Evolutionary conservation across 2,329 filamentous ascomycete genomes (phyloP).

Genomic region (Metarhizium album): DNA sequence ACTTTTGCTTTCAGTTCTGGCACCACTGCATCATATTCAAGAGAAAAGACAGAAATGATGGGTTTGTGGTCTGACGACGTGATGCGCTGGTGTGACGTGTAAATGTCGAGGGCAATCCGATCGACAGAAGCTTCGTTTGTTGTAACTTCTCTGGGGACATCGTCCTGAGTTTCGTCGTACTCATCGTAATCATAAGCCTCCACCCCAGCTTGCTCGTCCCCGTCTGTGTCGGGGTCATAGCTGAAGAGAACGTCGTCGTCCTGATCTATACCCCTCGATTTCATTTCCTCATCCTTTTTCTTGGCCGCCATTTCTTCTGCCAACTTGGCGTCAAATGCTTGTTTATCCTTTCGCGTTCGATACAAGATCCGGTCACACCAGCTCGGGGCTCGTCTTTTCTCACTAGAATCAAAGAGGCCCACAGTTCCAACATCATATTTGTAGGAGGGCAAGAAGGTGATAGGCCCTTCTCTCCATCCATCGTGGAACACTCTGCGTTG

Average conservation of each 20-base stretch:
- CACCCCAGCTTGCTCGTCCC: conserved; percentile 27
- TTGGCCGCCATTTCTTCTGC: conserved; percentile 56
- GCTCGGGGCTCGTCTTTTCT: conserved; percentile 84
- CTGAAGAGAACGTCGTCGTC: conserved; percentile 84
- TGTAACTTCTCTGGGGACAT: conserved; percentile 30
- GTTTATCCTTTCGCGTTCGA: conserved; percentile 61
- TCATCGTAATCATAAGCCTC: conserved; percentile 47
- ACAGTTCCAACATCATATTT: conserved; percentile 97
- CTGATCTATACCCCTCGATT: conserved; percentile 62
- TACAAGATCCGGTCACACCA: conserved; percentile 96
- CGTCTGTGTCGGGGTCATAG: conserved; percentile 74
- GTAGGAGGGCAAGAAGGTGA: conserved; percentile 87
- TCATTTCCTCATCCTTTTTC: conserved; percentile 77
- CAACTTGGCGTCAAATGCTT: conserved; percentile 51
- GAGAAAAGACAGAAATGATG: conserved; percentile 66
- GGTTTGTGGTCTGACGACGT: conserved; percentile 95
- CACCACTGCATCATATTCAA: conserved; percentile 80
- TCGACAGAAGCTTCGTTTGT: conserved; percentile 50
- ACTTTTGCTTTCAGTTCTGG: conserved; percentile 75
- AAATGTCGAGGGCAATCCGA: conserved; percentile 49
- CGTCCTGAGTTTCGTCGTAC: conserved; percentile 37
- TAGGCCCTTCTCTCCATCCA: conserved; percentile 82
- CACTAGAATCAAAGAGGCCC: conserved; percentile 85
- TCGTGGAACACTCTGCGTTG: conserved; percentile 75
- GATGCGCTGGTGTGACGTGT: conserved; percentile 80